Evolutionary conservation across 768 basidiomycete genomes (phyloP).

Genomic region (Cystofilobasidium bisporidii): DNA sequence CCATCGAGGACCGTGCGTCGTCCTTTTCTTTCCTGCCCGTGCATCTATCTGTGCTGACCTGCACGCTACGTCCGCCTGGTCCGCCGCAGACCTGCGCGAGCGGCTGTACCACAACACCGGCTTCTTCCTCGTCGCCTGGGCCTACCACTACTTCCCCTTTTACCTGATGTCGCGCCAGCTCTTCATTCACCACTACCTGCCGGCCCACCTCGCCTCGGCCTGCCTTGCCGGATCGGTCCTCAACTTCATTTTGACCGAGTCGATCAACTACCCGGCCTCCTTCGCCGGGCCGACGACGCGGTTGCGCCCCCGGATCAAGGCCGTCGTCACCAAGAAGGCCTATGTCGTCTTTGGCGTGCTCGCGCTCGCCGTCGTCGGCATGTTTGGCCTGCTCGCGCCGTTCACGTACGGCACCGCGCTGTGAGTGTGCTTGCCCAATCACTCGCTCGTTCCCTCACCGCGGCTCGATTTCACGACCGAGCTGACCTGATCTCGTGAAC

Average conservation of each 20-base stretch:
- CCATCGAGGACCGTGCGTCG: constrained; percentile 74
- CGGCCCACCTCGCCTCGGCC: constrained; percentile 86
- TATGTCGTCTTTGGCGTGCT: constrained; percentile 51
- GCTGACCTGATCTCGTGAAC: background rate
- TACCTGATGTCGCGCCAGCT: constrained; percentile 95
- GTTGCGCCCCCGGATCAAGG: constrained; percentile 51
- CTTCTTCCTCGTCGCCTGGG: constrained; percentile 92
- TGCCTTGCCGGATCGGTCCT: constrained; percentile 85
- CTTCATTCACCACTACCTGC: constrained; percentile 96
- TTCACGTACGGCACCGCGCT: constrained; percentile 94
- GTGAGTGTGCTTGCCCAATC: too few species aligned
- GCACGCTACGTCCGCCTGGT: background rate
- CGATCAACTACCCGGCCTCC: constrained; percentile 84
- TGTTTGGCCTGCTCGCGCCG: constrained; percentile 61
- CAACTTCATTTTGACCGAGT: constrained; percentile 79
- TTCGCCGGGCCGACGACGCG: constrained; percentile 59
- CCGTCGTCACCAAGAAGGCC: constrained; percentile 52
- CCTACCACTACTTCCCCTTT: constrained; percentile 91
- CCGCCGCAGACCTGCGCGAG: constrained; percentile 66
- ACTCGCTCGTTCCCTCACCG: too few species aligned
- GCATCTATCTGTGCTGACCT: background rate
- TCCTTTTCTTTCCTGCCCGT: background rate
- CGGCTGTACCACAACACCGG: constrained; percentile 91
- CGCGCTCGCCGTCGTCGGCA: constrained; percentile 51
- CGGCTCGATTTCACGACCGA: too few species aligned